Base-by-base conservation (phyloP, 2,329 filamentous ascomycete genomes). In the Drechslerella stenobrocha region DNA sequence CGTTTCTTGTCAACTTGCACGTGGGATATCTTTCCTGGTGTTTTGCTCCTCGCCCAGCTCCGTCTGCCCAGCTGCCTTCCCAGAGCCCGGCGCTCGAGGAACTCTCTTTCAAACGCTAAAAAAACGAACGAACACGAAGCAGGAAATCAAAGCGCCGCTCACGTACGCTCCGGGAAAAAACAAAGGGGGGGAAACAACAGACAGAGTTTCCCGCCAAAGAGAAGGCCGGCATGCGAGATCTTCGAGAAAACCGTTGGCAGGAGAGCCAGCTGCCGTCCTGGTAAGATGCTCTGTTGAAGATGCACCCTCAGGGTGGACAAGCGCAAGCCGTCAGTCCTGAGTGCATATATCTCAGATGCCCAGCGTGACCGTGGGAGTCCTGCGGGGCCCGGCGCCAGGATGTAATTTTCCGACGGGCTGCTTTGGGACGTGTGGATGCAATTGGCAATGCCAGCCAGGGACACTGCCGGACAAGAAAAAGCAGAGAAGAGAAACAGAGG, bases 401-500 rank as follows among this genome's bases (percentile, higher is more conserved):
- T 55, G 50, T 60, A 67, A 67, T 60, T 67, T 67, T 67, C 63
- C 63, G 63, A 67, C 55, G 55, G 52, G 50, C 55, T 67, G 50
- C 50, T 60, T 56, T 60, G 63, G 48, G 63, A 51, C 50, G 50
- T 32, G 47, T 35, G 23, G 52, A 50, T 55, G 55, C 53, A 28
- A 64, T 66, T 66, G 61, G 61, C 48, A 66, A 53, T 66, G 48
- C 53, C 52, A 66, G 50, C 53, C 63, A 67, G 63, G 63, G 63
- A 67, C 63, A 42, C 37, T 18, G 37, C 37, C 37, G 22, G 37
- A 18, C 37, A 18, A 18, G 37, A 42, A 42, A 42, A 42, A 18
- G 8, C 18, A 20, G 15, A 18, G 15, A n/a, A 42, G 37, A n/a
- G 15, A 37, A 30, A 30, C 28, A 30, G 28, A 30, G 28, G 28